Evolutionary conservation across 106 monocot genomes (phyloP), one percentile per base, ranked within the genome.

Genomic region (Phalaenopsis equestris): DNA sequence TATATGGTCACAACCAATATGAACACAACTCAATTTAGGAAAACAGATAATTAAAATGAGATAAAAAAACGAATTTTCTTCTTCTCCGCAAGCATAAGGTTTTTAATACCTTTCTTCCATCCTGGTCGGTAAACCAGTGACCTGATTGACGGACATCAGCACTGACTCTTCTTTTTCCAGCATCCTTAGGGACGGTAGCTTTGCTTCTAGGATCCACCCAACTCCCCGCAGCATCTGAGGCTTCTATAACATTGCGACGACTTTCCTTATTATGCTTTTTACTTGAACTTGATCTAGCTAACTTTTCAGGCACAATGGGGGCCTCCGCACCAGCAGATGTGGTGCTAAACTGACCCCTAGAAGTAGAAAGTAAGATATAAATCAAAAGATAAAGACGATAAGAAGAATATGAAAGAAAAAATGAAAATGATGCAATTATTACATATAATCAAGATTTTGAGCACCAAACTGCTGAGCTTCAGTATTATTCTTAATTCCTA

Each of bases 61-160:
- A 30, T 30, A 30, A 30, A 30, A 30, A 30, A 0, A 30, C 30
- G 30, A 30, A 30, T 30, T 30, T 30, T 30, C 30, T 30, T 30
- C 30, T 30, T 30, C 30, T 30, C 30, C 30, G 30, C 30, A 30
- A 30, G 30, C 30, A 30, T 30, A 30, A 30, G 30, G 30, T 30
- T 30, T 30, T 30, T 30, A 30, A 84, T 84, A 99, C 99, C 99
- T 91, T 99, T 86, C 76, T 92, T 78, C 99, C 99, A 85, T 90
- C 84, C 46, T 90, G 79, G 15, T 80, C 87, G 41, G 99, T 99
- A 83, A 85, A 89, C 99, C 97, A 97, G 55, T 90, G 90, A 77
- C 94, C 97, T 80, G 81, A 84, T 42, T 84, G 73, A 19, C 55
- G 79, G 4, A 80, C 90, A 78, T 57, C 73, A 67, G 88, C 89